These are phyloP conservation scores for Magnusiomyces suaveolens DNA, from an alignment of 1,139 yeast genomes.

Conservation along the genomic window DNA sequence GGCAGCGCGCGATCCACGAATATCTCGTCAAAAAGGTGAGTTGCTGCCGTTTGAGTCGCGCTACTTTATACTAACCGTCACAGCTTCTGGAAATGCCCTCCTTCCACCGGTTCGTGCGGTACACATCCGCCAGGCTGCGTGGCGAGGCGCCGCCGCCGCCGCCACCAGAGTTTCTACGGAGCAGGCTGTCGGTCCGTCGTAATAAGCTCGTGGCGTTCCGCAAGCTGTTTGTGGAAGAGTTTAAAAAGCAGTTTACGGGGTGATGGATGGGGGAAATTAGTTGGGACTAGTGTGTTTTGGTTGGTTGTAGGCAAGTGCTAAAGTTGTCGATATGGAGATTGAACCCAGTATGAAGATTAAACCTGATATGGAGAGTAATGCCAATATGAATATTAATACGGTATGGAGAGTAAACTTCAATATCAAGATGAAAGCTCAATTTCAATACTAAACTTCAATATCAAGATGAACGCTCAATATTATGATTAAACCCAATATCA, in stretches of 20 bases:
- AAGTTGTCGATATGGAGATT: too few species aligned
- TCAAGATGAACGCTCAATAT: too few species aligned
- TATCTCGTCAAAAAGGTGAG: slow-evolving; percentile 18
- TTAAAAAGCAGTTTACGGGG: slow-evolving; percentile 12
- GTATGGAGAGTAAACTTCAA: too few species aligned
- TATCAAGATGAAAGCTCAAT: too few species aligned
- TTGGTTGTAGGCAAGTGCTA: too few species aligned
- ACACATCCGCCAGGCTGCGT: slow-evolving; percentile 12
- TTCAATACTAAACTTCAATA: too few species aligned
- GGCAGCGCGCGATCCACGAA: slow-evolving; percentile 22
- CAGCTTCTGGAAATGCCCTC: slow-evolving; percentile 11
- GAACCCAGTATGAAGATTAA: too few species aligned
- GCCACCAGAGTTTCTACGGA: slow-evolving; percentile 8
- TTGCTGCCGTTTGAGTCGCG: neutral
- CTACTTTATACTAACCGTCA: neutral
- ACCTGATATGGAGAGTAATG: too few species aligned
- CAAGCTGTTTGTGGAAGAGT: slow-evolving; percentile 12
- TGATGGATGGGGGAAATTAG: too few species aligned
- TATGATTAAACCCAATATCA: too few species aligned
- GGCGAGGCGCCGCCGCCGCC: slow-evolving; percentile 15
- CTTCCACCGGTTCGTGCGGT: slow-evolving; percentile 14
- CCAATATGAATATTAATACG: too few species aligned
- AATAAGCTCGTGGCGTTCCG: slow-evolving; percentile 10
- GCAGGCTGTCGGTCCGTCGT: slow-evolving; percentile 2
- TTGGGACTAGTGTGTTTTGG: too few species aligned